Conservation (phyloP, 2,329 filamentous ascomycete genomes). For the Monilinia vaccinii-corymbosi region DNA sequence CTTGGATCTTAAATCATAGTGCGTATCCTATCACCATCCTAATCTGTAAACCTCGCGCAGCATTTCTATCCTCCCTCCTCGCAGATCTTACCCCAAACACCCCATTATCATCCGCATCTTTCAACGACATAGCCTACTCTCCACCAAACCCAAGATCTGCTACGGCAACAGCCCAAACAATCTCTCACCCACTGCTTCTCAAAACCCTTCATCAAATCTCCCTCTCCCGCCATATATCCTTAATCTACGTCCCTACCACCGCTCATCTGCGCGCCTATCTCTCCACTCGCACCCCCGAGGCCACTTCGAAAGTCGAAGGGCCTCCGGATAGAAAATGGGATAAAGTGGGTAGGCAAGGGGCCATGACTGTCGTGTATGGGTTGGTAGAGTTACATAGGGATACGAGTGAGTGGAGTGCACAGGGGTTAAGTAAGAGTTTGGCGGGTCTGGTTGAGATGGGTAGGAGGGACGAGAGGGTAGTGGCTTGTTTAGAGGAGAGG, state of each 20-base stretch:
- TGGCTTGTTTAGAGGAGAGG: slow-evolving; percentile 39
- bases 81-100: slow-evolving; percentile 33
- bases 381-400: slow-evolving; percentile 55
- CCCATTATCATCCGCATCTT: slow-evolving; percentile 7
- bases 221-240: slow-evolving; percentile 56
- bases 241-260: slow-evolving; percentile 67
- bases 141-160: neutral
- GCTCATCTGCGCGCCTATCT: slow-evolving; percentile 72
- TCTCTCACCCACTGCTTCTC: slow-evolving; percentile 40
- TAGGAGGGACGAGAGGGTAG: slow-evolving; percentile 34
- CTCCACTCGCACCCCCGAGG: slow-evolving; percentile 34
- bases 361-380: slow-evolving; percentile 51
- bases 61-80: slow-evolving; percentile 54
- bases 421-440: slow-evolving; percentile 57
- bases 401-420: slow-evolving; percentile 66
- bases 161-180: neutral
- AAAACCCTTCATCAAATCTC: slow-evolving; percentile 62
- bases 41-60: slow-evolving; percentile 55
- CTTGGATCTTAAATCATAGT: slow-evolving; percentile 50
- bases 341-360: slow-evolving; percentile 14
- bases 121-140: slow-evolving; percentile 1
- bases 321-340: neutral
- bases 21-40: slow-evolving; percentile 55
- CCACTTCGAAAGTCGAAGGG: neutral
- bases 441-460: slow-evolving; percentile 55